Evolutionary conservation across 345 rosid genomes (phyloP).

Genomic region (Salix arbutifolia): DNA sequence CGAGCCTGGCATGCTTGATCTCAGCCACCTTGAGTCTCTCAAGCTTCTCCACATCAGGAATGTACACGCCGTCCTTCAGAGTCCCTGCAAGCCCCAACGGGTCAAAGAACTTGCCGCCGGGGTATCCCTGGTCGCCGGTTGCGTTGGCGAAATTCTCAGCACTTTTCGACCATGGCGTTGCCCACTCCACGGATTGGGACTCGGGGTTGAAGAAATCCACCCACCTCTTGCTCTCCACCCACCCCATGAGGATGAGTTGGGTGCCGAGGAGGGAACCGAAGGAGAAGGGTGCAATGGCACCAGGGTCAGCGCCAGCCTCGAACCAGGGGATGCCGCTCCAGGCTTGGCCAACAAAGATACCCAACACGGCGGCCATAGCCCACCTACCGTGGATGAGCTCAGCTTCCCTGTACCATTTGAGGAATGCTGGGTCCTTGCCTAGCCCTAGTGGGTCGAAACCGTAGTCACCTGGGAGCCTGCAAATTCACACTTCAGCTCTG

Average conservation of each 20-base stretch:
- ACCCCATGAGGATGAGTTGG: constrained; percentile 92
- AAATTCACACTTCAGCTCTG: background rate
- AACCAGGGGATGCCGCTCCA: constrained; percentile 99
- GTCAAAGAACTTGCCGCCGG: constrained; percentile 94
- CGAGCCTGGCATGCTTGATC: constrained; percentile 93
- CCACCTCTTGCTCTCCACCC: constrained; percentile 99
- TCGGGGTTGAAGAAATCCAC: constrained; percentile 96
- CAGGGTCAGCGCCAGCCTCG: constrained; percentile 91
- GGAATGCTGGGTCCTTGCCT: constrained; percentile 97
- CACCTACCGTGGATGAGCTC: constrained; percentile 97
- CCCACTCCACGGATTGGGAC: constrained; percentile 95
- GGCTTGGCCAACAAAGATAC: constrained; percentile 88
- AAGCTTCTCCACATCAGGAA: constrained; percentile 74
- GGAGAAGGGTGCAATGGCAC: constrained; percentile 84
- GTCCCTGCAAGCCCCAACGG: constrained; percentile 78
- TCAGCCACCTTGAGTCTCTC: constrained; percentile 90
- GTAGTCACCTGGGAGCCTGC: constrained; percentile 91
- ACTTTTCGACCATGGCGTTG: constrained; percentile 90
- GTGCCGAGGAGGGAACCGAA: constrained; percentile 84
- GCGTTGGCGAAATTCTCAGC: constrained; percentile 82
- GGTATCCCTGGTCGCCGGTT: constrained; percentile 95
- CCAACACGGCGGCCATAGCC: constrained; percentile 91
- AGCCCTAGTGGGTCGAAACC: constrained; percentile 94
- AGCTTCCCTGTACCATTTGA: constrained; percentile 96
- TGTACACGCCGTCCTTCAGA: constrained; percentile 53